A percentile compares a stretch with the other conserved stretches of the same genome.
Evolutionary conservation across 805 yeast genomes (phyloP).

Genomic region (Wickerhamiella slavikovae): DNA sequence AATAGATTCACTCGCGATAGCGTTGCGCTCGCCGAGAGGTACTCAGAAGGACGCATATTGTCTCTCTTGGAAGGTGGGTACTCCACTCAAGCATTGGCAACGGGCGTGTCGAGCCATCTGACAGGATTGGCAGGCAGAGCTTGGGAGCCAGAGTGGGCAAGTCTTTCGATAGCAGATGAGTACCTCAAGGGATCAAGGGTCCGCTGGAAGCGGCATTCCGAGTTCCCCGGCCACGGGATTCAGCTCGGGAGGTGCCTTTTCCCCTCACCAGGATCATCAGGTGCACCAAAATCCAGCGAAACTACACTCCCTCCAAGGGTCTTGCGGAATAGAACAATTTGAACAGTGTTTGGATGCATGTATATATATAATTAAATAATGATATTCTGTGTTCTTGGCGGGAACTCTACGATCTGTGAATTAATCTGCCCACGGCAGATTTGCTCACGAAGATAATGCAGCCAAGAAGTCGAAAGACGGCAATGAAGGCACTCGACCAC

Average conservation of each 20-base stretch:
- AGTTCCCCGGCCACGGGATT: conserved; percentile 14
- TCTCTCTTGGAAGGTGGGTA: conserved; percentile 75
- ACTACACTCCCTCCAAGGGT: no score
- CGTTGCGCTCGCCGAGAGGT: conserved; percentile 42
- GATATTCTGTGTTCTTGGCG: no score
- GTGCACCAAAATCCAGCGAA: no score
- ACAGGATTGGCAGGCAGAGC: conserved; percentile 39
- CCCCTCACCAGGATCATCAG: conserved; percentile 1
- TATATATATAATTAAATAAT: no score
- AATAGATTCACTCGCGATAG: conserved; percentile 54
- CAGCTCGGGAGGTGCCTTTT: conserved; percentile 15
- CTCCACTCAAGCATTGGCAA: conserved; percentile 57
- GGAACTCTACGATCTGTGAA: conserved; percentile 5
- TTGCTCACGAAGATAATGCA: conserved; percentile 26
- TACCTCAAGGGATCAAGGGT: conserved; percentile 47
- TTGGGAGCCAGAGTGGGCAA: conserved; percentile 51
- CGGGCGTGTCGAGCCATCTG: conserved; percentile 63
- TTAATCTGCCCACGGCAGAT: conserved; percentile 5
- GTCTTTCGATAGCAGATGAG: conserved; percentile 39
- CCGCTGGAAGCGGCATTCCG: conserved; percentile 27
- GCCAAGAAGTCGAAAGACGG: conserved; percentile 35
- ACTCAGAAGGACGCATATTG: conserved; percentile 36
- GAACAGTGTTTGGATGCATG: no score
- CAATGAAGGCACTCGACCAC: conserved; percentile 43
- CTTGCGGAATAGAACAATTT: no score